Evolutionary conservation across 257 asterid species (phyloP), one percentile per base, ranked within the genome.

Genomic region (Nicotiana otophora): DNA sequence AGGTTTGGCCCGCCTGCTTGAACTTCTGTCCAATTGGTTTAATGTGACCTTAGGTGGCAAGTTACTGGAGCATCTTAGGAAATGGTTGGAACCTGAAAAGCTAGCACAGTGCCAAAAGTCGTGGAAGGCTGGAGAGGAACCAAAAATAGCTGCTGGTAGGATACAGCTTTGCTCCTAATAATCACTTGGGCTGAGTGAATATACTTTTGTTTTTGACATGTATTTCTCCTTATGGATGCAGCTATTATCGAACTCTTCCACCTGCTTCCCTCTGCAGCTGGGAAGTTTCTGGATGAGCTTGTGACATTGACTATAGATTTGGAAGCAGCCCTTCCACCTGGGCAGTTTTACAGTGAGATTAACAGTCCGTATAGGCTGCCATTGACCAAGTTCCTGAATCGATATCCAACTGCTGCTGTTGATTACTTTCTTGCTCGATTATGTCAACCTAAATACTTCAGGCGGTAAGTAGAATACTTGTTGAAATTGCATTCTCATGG

Each of bases 81-180:
- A 96, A 90, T 96, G 99, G 99, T 90, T 96, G 91, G 99, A 96
- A 87, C 99, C 99, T 83, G 99, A 96, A 82, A 96, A 96, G 85
- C 97, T 96, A 58, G 98, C 97, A 15, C 92, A 78, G 91, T 88
- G 95, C 83, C 99, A 93, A 90, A 96, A 96, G 89, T 86, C 98
- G n/a, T 96, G 99, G 99, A 96, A 96, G 91, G 94, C 99, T 89
- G 99, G 99, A 36, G 99, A 96, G 90, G 99, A 96, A 85, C 99
- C 99, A 67, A 96, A 96, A 90, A 93, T 96, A 84, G 99, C 99
- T 84, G 96, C 99, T 87, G 99, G 99, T 95, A 87, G 92, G 69
- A 46, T 86, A 26, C 63, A 42, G 66, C 66, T 61, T 78, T 57
- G 34, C 16, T 46, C 42, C 62, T 30, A 83, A 67, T 64, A n/a